These are phyloP conservation scores for Penicillium sp. DNA, from an alignment of 2,329 filamentous ascomycete genomes.

Conservation along the genomic window DNA sequence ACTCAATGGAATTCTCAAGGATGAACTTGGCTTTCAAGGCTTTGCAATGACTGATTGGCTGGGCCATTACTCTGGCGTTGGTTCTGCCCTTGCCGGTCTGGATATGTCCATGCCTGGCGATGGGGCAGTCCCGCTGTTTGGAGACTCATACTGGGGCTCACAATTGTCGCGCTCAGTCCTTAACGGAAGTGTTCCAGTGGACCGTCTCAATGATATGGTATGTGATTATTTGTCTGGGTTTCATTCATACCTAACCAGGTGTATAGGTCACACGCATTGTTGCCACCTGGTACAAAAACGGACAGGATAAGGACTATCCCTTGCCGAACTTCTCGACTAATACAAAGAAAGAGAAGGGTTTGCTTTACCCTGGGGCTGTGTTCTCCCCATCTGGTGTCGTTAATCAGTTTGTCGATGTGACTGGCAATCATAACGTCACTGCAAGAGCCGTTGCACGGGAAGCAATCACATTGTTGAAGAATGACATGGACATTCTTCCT, in stretches of 20 bases:
- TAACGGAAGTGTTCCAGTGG: constrained; percentile 58
- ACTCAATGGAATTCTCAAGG: constrained; percentile 68
- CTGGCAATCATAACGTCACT: constrained; percentile 52
- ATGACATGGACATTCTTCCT: constrained; percentile 57
- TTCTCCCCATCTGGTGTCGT: constrained; percentile 62
- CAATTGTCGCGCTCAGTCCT: constrained; percentile 56
- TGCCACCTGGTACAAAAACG: constrained; percentile 56
- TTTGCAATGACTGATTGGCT: constrained; percentile 70
- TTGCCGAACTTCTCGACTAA: constrained; percentile 60
- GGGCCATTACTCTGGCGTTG: constrained; percentile 60
- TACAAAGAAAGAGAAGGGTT: constrained; percentile 56
- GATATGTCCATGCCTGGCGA: constrained; percentile 72
- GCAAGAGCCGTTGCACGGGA: constrained; percentile 55
- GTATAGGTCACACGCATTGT: constrained; percentile 54
- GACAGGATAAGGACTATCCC: constrained; percentile 59
- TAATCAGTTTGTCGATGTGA: constrained; percentile 66
- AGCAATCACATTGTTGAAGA: constrained; percentile 62
- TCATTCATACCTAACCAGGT: constrained; percentile 7
- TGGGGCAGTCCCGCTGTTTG: constrained; percentile 51
- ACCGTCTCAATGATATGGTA: constrained; percentile 55
- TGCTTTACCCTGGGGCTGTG: constrained; percentile 58
- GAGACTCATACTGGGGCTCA: constrained; percentile 55
- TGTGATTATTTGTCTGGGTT: background rate
- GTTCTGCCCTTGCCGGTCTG: constrained; percentile 60
- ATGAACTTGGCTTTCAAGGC: constrained; percentile 72